These are phyloP conservation scores for Aspergillus novofumigatus DNA, from an alignment of 2,329 filamentous ascomycete genomes.

Conservation along the genomic window DNA sequence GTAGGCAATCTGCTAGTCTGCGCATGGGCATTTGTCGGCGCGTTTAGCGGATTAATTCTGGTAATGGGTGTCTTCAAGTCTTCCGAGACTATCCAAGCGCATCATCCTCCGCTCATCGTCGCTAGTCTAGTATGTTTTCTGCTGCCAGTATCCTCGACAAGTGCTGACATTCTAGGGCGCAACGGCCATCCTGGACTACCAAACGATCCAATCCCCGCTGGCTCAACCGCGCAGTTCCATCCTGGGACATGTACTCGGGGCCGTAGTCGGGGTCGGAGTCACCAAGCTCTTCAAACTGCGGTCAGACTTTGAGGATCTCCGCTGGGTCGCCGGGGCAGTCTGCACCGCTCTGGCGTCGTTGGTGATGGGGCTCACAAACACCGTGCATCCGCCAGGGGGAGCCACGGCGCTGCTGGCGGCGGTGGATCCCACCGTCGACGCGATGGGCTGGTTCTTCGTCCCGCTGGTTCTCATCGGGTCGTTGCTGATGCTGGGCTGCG, in stretches of 20 bases:
- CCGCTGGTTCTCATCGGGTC: constrained; percentile 30
- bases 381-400: constrained; percentile 32
- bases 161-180: constrained; percentile 19
- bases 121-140: not conserved
- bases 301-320: constrained; percentile 25
- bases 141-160: not conserved
- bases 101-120: not conserved
- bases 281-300: constrained; percentile 32
- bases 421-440: constrained; percentile 23
- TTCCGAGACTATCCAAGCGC: not conserved
- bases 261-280: constrained; percentile 26
- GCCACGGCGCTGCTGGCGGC: constrained; percentile 31
- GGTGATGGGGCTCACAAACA: constrained; percentile 32
- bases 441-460: constrained; percentile 30
- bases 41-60: not conserved
- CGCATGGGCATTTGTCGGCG: not conserved
- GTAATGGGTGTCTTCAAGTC: not conserved
- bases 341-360: constrained; percentile 24
- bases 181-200: constrained; percentile 30
- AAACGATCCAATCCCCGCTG: constrained; percentile 29
- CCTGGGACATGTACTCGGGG: constrained; percentile 32
- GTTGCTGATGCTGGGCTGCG: constrained; percentile 22
- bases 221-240: constrained; percentile 31
- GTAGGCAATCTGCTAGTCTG: not conserved
- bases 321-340: constrained; percentile 31